Evolutionary conservation across 208 protist species (phyloP).

Genomic region (Leishmania tarentolae): DNA sequence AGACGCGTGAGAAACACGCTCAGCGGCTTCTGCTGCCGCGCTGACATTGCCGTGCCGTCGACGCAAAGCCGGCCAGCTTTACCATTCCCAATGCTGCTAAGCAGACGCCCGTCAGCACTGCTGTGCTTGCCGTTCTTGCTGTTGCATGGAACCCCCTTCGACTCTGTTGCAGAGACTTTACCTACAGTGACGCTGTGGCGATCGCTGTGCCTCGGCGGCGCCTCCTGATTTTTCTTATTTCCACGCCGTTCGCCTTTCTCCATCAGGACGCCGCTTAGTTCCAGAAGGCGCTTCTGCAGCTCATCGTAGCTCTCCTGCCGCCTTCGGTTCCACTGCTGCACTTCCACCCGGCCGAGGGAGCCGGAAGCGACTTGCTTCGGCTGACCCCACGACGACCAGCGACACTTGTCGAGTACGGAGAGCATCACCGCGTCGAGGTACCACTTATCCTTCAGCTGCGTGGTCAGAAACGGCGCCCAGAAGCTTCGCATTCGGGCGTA

Average conservation of each 20-base stretch:
- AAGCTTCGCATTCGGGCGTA: slow-evolving; percentile 35
- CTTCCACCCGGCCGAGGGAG: slow-evolving; percentile 31
- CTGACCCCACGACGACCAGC: slow-evolving; percentile 33
- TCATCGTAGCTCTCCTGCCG: slow-evolving; percentile 35
- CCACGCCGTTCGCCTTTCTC: slow-evolving; percentile 9
- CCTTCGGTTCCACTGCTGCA: slow-evolving; percentile 29
- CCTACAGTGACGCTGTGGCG: background rate
- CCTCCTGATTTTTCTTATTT: slow-evolving; percentile 7
- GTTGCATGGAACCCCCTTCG: background rate
- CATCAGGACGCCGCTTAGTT: slow-evolving; percentile 29
- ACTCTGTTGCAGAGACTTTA: background rate
- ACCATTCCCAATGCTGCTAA: background rate
- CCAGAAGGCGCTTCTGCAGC: slow-evolving; percentile 45
- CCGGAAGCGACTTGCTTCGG: slow-evolving; percentile 20
- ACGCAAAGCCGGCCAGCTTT: background rate
- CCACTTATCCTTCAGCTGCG: slow-evolving; percentile 42
- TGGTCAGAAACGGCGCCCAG: slow-evolving; percentile 31
- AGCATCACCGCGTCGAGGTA: slow-evolving; percentile 52
- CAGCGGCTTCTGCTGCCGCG: slow-evolving; percentile 19
- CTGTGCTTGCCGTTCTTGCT: background rate
- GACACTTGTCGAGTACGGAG: slow-evolving; percentile 39
- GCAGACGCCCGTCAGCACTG: background rate
- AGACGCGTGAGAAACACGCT: slow-evolving; percentile 40
- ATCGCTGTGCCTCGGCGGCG: slow-evolving; percentile 6
- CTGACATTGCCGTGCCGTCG: background rate